phyloP scores from a whole-genome alignment of 495 filamentous ascomycete species.

The Daldinia grandis region DNA sequence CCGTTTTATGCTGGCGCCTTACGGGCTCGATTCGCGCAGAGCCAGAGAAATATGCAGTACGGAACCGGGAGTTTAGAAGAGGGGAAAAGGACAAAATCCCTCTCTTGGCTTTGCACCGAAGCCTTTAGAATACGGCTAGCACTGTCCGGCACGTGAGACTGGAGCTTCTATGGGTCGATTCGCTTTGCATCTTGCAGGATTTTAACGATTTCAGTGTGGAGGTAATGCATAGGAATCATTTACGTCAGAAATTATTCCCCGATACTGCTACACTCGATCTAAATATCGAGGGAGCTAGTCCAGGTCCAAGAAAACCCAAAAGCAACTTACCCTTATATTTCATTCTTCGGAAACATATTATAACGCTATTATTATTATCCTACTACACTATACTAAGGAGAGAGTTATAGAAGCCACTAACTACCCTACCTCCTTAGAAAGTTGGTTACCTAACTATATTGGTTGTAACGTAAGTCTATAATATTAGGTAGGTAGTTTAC shows the following conservation, averaged over 20 bases:
- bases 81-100: not conserved
- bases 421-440: no score
- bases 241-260: conserved; percentile 3
- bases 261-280: not conserved
- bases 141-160: conserved; percentile 1
- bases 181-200: conserved; percentile 6
- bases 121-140: conserved; percentile 3
- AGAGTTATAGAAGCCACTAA: not conserved
- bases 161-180: conserved; percentile 6
- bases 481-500: no score
- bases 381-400: not conserved
- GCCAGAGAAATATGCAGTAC: not conserved
- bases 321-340: not conserved
- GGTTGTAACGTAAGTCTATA: no score
- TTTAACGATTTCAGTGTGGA: not conserved
- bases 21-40: not conserved
- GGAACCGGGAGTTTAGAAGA: not conserved
- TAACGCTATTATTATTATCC: not conserved
- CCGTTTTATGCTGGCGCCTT: not conserved
- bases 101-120: not conserved
- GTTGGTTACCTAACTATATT: no score
- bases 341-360: not conserved
- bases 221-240: not conserved
- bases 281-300: not conserved
- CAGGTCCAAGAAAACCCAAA: not conserved